phyloP scores from a whole-genome alignment of 208 protist species.

The Leishmania gerbilli region DNA sequence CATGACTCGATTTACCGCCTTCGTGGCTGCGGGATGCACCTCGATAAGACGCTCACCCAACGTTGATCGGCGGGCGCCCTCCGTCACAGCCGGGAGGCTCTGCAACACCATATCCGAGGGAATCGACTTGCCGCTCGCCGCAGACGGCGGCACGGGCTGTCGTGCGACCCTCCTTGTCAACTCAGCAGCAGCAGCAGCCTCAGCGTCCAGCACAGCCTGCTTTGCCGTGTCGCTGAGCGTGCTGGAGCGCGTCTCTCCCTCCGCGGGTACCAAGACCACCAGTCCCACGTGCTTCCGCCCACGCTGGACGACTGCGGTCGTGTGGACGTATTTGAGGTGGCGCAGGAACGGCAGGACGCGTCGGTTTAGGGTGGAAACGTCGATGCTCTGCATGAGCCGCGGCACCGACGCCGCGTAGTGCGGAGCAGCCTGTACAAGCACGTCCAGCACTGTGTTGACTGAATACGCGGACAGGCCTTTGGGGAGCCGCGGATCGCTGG shows the following conservation, averaged over 20 bases:
- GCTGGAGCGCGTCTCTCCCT: conserved; percentile 4
- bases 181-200: conserved; percentile 8
- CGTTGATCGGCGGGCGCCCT: conserved; percentile 28
- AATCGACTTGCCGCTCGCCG: conserved; percentile 15
- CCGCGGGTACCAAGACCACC: conserved; percentile 41
- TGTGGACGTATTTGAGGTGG: conserved; percentile 35
- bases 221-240: conserved; percentile 39
- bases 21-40: conserved; percentile 10
- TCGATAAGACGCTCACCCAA: conserved; percentile 25
- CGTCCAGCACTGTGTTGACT: conserved; percentile 55
- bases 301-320: conserved; percentile 46
- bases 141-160: background rate
- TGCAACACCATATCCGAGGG: conserved; percentile 38
- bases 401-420: conserved; percentile 50
- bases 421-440: conserved; percentile 45
- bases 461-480: conserved; percentile 63
- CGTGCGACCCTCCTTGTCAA: background rate
- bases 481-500: conserved; percentile 25
- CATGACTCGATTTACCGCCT: conserved; percentile 47
- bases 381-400: conserved; percentile 45
- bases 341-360: conserved; percentile 70
- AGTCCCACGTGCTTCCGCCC: conserved; percentile 58
- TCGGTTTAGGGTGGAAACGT: conserved; percentile 39
- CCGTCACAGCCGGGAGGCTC: conserved; percentile 43
- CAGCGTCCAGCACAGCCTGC: conserved; percentile 21